Percentiles rank a stretch among this genome's conserved stretches.
Conservation (phyloP, 2,329 filamentous ascomycete species). For the Fusarium sp. region DNA sequence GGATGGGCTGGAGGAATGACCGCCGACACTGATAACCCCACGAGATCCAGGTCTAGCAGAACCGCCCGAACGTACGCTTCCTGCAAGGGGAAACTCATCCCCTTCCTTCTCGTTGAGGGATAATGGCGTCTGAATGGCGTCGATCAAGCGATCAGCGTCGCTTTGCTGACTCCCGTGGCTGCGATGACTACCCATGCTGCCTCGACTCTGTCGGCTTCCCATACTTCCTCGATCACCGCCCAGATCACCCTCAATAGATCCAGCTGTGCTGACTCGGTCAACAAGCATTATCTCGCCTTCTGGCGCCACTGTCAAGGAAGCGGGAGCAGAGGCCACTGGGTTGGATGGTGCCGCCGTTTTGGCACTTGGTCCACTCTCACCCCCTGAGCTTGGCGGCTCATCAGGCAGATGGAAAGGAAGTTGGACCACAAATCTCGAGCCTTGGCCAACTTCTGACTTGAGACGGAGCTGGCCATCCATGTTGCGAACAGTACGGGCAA, state of each 20-base stretch:
- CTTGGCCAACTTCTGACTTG: conserved; percentile 82
- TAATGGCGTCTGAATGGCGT: conserved; percentile 71
- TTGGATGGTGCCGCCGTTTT: conserved; percentile 19
- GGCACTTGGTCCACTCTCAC: not conserved
- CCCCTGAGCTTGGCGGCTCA: conserved; percentile 42
- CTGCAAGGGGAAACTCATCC: conserved; percentile 43
- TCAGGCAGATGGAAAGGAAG: conserved; percentile 73
- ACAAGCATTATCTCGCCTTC: conserved; percentile 69
- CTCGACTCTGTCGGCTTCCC: conserved; percentile 47
- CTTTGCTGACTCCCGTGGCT: conserved; percentile 61
- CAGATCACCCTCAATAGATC: conserved; percentile 16
- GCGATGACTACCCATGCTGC: conserved; percentile 52
- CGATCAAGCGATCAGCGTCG: conserved; percentile 74
- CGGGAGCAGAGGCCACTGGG: conserved; percentile 32
- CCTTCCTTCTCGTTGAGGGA: conserved; percentile 50
- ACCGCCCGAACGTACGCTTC: conserved; percentile 22
- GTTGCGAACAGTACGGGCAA: conserved; percentile 85
- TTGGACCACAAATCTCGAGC: conserved; percentile 82
- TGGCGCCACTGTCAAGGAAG: conserved; percentile 43
- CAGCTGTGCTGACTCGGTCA: conserved; percentile 52
- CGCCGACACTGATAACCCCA: conserved; percentile 4
- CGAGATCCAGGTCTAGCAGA: conserved; percentile 18
- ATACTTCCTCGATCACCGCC: conserved; percentile 31
- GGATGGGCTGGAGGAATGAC: conserved; percentile 27
- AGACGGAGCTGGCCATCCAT: conserved; percentile 88